phyloP scores from a whole-genome alignment of 2,329 filamentous ascomycete species.

The Thelonectria rubi region DNA sequence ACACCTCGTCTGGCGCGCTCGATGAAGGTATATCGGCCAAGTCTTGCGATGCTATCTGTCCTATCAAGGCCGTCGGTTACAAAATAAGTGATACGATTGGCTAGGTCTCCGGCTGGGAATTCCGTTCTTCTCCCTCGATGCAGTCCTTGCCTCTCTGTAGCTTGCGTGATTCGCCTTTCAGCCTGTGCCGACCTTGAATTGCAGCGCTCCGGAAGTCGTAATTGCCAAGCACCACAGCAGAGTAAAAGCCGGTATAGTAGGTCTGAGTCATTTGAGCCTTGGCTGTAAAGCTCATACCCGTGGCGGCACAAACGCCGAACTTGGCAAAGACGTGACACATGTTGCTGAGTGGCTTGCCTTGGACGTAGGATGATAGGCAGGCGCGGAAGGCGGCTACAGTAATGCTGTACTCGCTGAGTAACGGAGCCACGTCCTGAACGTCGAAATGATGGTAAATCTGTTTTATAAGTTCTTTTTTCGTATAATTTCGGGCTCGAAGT shows the following conservation, averaged over 20 bases:
- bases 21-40: background rate
- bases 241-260: constrained; percentile 8
- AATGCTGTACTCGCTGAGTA: background rate
- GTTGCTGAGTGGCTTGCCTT: constrained; percentile 4
- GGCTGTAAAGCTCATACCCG: constrained; percentile 14
- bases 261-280: background rate
- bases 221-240: background rate
- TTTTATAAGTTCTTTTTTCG: background rate
- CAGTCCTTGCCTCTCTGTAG: background rate
- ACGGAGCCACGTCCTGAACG: constrained; percentile 1
- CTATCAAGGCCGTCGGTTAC: background rate
- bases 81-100: constrained; percentile 7
- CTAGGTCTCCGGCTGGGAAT: background rate
- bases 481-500: background rate
- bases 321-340: constrained; percentile 9
- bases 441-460: background rate
- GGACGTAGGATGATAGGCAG: constrained; percentile 4
- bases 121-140: background rate
- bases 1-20: too few relatives aligned
- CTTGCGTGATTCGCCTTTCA: background rate
- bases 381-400: constrained; percentile 1
- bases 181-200: background rate
- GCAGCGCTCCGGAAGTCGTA: constrained; percentile 9
- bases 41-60: constrained; percentile 1
- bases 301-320: constrained; percentile 1